Evolutionary conservation across 305 asterid species (phyloP).

Genomic region (Solanum aculeatissimum): DNA sequence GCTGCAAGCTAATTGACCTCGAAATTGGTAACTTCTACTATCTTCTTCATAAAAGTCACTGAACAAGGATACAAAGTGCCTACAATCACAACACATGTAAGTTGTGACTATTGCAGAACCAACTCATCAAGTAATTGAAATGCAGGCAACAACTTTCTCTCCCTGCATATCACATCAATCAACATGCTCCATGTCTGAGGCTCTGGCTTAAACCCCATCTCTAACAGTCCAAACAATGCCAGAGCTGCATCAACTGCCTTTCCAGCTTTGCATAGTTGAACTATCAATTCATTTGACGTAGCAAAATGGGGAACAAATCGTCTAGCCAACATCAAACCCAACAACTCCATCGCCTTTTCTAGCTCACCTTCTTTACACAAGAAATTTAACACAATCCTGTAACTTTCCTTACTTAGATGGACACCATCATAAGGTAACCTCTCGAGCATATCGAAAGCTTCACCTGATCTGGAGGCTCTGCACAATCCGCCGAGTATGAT

Average conservation of each 20-base stretch:
- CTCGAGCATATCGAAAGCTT: slow-evolving; percentile 76
- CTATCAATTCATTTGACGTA: slow-evolving; percentile 72
- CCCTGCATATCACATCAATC: slow-evolving; percentile 47
- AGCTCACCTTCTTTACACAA: slow-evolving; percentile 59
- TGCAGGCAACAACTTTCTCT: slow-evolving; percentile 62
- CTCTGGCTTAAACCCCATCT: slow-evolving; percentile 58
- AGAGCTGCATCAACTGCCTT: slow-evolving; percentile 47
- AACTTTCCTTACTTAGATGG: slow-evolving; percentile 63
- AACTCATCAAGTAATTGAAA: slow-evolving; percentile 62
- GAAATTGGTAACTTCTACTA: not conserved
- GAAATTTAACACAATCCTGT: slow-evolving; percentile 71
- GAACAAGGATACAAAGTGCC: not conserved
- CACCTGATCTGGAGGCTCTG: slow-evolving; percentile 40
- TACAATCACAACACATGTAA: not conserved
- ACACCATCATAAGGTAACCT: slow-evolving; percentile 58
- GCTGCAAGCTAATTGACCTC: not conserved
- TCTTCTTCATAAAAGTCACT: not conserved
- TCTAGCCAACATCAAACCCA: slow-evolving; percentile 61
- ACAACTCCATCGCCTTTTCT: slow-evolving; percentile 44
- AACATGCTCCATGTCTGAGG: slow-evolving; percentile 54
- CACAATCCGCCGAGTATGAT: slow-evolving; percentile 85
- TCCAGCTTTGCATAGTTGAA: slow-evolving; percentile 58
- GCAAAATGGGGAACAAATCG: slow-evolving; percentile 78
- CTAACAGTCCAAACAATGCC: slow-evolving; percentile 39
- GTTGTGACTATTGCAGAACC: slow-evolving; percentile 1